phyloP scores from a whole-genome alignment of 2,329 filamentous ascomycete genomes.

The Fonsecaea erecta region DNA sequence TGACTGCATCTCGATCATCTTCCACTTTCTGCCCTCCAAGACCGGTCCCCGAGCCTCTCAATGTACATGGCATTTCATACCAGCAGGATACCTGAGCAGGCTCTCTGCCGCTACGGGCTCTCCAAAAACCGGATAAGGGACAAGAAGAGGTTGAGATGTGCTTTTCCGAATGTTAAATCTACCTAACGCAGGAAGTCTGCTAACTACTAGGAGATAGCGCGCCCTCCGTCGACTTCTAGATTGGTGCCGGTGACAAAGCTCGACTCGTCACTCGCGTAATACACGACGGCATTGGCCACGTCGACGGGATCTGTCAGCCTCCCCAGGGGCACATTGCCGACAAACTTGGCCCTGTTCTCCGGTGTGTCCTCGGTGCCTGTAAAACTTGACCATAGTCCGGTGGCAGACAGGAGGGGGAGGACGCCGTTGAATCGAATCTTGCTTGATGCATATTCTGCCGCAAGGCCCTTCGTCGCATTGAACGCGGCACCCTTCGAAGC shows the following conservation, averaged over 20 bases:
- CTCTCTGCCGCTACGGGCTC: no score
- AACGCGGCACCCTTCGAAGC: slow-evolving; percentile 69
- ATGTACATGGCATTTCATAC: no score
- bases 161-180: no score
- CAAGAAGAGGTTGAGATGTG: no score
- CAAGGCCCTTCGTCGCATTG: slow-evolving; percentile 68
- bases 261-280: slow-evolving; percentile 71
- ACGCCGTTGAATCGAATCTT: slow-evolving; percentile 75
- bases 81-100: no score
- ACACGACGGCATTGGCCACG: slow-evolving; percentile 71
- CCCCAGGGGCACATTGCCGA: slow-evolving; percentile 50
- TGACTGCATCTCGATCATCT: no score
- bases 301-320: slow-evolving; percentile 56
- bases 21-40: no score
- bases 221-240: slow-evolving; percentile 25
- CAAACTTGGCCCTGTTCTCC: slow-evolving; percentile 49
- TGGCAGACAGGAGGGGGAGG: slow-evolving; percentile 69
- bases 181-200: no score
- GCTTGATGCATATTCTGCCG: slow-evolving; percentile 72
- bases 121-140: no score
- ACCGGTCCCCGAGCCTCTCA: no score
- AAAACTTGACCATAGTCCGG: slow-evolving; percentile 58
- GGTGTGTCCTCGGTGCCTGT: slow-evolving; percentile 49
- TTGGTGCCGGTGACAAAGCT: slow-evolving; percentile 61
- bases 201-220: slow-evolving; percentile 8